Evolutionary conservation across 257 asterid genomes (phyloP), one percentile per base, ranked within the genome.

Genomic region (Rauvolfia tetraphylla): DNA sequence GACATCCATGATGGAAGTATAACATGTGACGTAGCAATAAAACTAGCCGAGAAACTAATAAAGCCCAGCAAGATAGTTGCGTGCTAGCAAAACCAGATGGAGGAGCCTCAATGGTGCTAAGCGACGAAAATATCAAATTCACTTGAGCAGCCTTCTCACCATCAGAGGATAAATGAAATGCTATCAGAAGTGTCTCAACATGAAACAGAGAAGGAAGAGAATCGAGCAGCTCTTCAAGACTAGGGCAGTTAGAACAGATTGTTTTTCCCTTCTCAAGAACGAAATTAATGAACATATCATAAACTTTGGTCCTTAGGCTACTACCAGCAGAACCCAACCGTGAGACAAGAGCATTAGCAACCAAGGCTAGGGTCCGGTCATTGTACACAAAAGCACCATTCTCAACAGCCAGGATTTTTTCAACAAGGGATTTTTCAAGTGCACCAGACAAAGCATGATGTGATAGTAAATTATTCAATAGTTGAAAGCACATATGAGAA

Each of bases 11-110:
- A 5, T 93, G 92, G 79, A 84, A 87, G 81, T 81, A 88, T 41
- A 90, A 83, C 94, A 95, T 90, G 85, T 93, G 99, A 76, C 99
- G 98, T 73, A 95, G 90, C 58, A 90, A 85, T 84, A 95, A 82
- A 79, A 95, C 86, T 88, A 92, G 86, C 78, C 99, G 90, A 46
- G 99, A 95, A 57, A 91, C 84, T 81, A 93, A 68, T 74, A 95
- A 79, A 34, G 93, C 92, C 99, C 99, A 95, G 87, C 96, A 90
- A 9, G 99, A 89, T 75, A 95, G 69, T 76, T 89, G 96, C 79
- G 49, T 51, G 79, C 85, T 83, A 75, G 83, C 88, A 77, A 79
- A 86, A 81, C 78, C 82, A 51, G 82, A 25, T 31, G 91, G 71
- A 41, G 95, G 97, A 65, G 78, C 51, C 76, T 81, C 89, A 58